Conservation (phyloP, 73 alveolate species). For the Strombidium stylifer region DNA sequence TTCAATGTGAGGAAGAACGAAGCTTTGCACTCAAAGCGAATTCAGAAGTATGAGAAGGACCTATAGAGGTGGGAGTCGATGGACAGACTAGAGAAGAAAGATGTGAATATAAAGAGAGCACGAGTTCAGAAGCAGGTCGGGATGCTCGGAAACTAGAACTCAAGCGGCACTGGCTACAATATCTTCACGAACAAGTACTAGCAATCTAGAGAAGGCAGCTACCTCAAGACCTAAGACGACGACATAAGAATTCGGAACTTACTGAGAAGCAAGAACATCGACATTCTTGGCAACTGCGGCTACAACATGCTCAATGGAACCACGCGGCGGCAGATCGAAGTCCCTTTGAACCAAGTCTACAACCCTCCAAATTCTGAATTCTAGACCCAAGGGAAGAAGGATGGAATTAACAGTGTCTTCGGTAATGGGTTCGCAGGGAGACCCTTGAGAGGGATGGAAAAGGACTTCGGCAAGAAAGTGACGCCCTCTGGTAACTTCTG, state of each 20-base stretch:
- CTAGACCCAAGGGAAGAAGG: too few relatives aligned
- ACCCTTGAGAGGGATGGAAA: constrained; percentile 20
- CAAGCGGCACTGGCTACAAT: constrained; percentile 90
- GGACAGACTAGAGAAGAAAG: too few relatives aligned
- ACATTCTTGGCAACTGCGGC: constrained; percentile 89
- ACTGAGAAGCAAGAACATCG: constrained; percentile 89
- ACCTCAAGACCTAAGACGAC: constrained; percentile 87
- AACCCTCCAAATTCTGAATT: constrained; percentile 52
- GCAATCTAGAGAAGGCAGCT: constrained; percentile 82
- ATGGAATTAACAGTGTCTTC: constrained; percentile 8
- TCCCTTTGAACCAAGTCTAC: constrained; percentile 53
- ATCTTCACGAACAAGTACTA: constrained; percentile 95
- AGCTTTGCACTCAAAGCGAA: constrained; percentile 23
- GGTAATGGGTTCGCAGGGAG: constrained; percentile 29
- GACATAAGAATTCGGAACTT: constrained; percentile 87
- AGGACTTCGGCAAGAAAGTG: too few relatives aligned
- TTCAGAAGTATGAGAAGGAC: constrained; percentile 82
- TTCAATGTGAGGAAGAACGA: background rate
- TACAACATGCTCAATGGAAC: constrained; percentile 93
- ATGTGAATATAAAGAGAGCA: constrained; percentile 80
- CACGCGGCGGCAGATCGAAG: constrained; percentile 57
- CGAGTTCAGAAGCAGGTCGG: constrained; percentile 70
- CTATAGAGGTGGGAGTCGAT: constrained; percentile 90
- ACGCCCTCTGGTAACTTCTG: too few relatives aligned
- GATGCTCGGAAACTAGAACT: constrained; percentile 87